Evolutionary conservation across 495 filamentous ascomycete genomes (phyloP), one percentile per base, ranked within the genome.

Genomic region (Penicillium parvum): DNA sequence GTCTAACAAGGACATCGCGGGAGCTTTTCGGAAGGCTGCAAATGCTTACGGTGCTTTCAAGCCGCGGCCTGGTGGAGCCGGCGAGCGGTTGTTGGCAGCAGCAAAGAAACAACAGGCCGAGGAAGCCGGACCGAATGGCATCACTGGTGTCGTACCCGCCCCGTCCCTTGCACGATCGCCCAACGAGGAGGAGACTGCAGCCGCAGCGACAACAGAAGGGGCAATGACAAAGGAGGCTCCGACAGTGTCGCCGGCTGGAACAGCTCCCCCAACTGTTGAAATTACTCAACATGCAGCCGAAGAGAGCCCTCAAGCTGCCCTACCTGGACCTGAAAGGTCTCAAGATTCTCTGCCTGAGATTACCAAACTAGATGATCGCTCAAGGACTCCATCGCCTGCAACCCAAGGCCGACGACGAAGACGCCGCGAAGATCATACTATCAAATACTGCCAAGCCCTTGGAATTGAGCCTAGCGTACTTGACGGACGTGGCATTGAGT

Each of bases 81-180:
- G 78, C 23, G 87, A 90, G 40, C 82, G 83, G 40, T 63, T 90
- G 19, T 64, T 81, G 22, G 68, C 69, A 33, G 64, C 65, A 7
- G 65, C 65, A 12, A 75, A 77, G 22, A 71, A 78, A 40, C 74
- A 71, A 45, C 78, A 86, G 49, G 67, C 54, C 4, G 58, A 61
- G 11, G 61, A 54, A 14, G 74, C 78, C 16, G 88, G 83, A 21
- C 82, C 86, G 5, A 89, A 96, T 71, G 90, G 90, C 5, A 91
- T 96, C 43, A 92, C 83, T 2, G 78, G 82, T 25, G 89, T 96
- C 35, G 81, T 95, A 9, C 88, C 87, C 4, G 85, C 88, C 1
- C 87, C 88, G 3, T 81, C 63, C 7, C 57, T 74, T 7, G 32
- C 40, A 7, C 64, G 70, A 15, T 52, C 62, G 23, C 45, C 48